Conservation (phyloP, 2,329 filamentous ascomycete species). For the Anisogramma anomala region DNA sequence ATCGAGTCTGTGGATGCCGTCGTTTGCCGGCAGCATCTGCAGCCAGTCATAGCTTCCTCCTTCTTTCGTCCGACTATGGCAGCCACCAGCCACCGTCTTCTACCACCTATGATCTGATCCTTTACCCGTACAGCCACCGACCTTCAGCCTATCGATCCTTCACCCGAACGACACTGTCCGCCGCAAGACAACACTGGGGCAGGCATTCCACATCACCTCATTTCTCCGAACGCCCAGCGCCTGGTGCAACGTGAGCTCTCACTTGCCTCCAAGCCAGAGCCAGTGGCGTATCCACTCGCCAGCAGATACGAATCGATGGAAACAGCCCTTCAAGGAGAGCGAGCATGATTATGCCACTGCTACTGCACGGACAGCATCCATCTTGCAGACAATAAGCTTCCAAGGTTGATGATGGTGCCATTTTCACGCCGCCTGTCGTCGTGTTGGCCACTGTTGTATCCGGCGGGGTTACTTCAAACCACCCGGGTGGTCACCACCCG, state of each 20-base stretch:
- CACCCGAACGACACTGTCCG: neutral
- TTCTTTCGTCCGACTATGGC: neutral
- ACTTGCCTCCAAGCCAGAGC: constrained; percentile 4
- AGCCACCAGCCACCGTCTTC: neutral
- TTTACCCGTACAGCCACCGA: neutral
- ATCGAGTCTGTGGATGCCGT: neutral
- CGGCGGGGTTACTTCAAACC: too few species aligned
- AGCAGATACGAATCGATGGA: constrained; percentile 6
- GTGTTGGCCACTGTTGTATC: neutral
- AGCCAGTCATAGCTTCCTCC: neutral
- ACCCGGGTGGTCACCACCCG: neutral
- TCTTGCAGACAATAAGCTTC: neutral
- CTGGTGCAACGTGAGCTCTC: constrained; percentile 10
- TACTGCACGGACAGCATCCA: neutral
- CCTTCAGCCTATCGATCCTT: neutral
- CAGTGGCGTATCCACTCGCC: constrained; percentile 2
- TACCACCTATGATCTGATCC: neutral
- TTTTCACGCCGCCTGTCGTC: neutral
- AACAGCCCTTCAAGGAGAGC: neutral
- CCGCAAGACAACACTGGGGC: neutral
- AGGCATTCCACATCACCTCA: constrained; percentile 1
- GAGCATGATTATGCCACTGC: neutral
- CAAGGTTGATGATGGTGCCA: too few species aligned
- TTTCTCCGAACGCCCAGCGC: constrained; percentile 1
- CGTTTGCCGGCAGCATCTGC: neutral